Conservation (phyloP, 208 protist genomes). For the Entamoeba invadens region DNA sequence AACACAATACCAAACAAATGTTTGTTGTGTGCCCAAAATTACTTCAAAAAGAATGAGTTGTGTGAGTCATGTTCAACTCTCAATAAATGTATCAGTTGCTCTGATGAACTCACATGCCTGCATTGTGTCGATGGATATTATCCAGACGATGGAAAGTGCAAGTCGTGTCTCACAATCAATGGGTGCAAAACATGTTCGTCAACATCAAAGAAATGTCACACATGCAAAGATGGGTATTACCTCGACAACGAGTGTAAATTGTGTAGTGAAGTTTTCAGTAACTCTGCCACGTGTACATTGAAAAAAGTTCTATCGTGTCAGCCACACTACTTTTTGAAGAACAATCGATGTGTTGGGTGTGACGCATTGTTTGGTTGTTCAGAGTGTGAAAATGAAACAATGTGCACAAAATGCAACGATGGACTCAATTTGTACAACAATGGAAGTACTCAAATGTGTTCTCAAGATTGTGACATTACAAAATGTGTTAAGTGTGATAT, state of each 20-base stretch:
- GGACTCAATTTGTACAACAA: not conserved
- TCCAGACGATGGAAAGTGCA: not conserved
- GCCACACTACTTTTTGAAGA: not conserved
- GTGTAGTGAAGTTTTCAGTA: not conserved
- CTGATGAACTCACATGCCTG: not conserved
- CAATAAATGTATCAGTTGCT: no score
- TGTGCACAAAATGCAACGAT: not conserved
- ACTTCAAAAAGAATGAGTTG: no score
- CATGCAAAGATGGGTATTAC: no score
- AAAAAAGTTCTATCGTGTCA: not conserved
- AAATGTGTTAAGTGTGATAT: not conserved
- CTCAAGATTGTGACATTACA: not conserved
- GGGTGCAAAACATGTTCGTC: no score
- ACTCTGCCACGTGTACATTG: not conserved
- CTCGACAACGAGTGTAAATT: not conserved
- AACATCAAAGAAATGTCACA: no score
- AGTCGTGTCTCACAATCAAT: not conserved
- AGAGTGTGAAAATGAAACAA: not conserved
- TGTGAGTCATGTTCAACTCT: no score
- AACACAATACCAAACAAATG: not conserved
- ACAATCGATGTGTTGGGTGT: not conserved
- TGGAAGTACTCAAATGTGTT: not conserved
- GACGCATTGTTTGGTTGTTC: not conserved
- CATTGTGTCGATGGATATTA: not conserved
- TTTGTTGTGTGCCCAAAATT: not conserved